A percentile compares a stretch with the other conserved stretches of the same genome.
Evolutionary conservation across 176 grass and related monocot genomes (phyloP).

Genomic region (Cenchrus fungigraminus): DNA sequence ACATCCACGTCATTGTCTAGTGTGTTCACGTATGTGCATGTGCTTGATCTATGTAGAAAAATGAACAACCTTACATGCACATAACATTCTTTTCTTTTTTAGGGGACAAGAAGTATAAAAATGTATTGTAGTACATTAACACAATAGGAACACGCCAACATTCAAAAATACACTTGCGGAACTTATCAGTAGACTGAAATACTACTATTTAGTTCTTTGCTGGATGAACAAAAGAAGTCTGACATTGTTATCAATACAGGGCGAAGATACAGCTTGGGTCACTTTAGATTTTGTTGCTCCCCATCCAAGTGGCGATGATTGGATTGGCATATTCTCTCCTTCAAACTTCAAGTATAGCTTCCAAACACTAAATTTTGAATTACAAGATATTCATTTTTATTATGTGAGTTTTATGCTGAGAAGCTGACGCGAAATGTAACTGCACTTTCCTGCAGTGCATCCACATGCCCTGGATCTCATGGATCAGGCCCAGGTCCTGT

Average conservation of each 20-base stretch:
- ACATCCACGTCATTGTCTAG: too few species aligned
- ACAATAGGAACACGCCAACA: neutral
- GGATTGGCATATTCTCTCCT: slow-evolving; percentile 93
- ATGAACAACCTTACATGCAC: too few species aligned
- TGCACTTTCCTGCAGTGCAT: slow-evolving; percentile 48
- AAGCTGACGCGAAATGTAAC: neutral
- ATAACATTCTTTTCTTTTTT: too few species aligned
- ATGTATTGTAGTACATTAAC: too few species aligned
- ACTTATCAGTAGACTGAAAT: neutral
- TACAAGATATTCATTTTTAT: neutral
- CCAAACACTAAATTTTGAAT: neutral
- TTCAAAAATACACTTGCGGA: neutral
- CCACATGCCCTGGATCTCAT: slow-evolving; percentile 58
- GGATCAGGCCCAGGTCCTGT: slow-evolving; percentile 49
- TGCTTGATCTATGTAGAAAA: too few species aligned
- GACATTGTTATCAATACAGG: slow-evolving; percentile 45
- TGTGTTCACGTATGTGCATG: too few species aligned
- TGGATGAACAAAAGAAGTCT: neutral
- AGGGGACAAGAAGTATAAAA: too few species aligned
- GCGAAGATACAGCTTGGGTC: slow-evolving; percentile 77
- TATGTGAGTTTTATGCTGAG: neutral
- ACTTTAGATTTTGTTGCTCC: slow-evolving; percentile 49
- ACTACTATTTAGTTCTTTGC: neutral
- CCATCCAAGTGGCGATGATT: slow-evolving; percentile 52
- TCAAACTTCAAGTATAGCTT: slow-evolving; percentile 73